Evolutionary conservation across 2,329 filamentous ascomycete genomes (phyloP).

Genomic region (Mycogone perniciosa): DNA sequence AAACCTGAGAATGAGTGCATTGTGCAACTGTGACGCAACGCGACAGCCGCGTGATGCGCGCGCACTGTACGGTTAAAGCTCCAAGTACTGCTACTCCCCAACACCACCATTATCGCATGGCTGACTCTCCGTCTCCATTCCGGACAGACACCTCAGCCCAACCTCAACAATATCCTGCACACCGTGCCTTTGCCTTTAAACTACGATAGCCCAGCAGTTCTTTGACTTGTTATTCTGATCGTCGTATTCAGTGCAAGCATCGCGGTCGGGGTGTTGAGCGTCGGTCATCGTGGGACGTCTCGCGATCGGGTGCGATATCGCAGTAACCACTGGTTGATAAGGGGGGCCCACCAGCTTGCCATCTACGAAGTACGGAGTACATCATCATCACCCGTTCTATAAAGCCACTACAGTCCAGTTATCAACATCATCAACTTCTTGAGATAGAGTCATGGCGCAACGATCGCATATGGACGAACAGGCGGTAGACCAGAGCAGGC

Average conservation of each 20-base stretch:
- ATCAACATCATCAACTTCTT: not conserved
- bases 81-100: not conserved
- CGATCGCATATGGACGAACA: not conserved
- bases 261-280: not conserved
- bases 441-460: conserved; percentile 3
- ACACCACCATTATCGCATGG: no score
- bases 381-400: no score
- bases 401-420: no score
- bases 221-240: no score
- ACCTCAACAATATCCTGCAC: conserved; percentile 7
- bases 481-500: conserved; percentile 1
- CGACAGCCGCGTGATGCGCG: not conserved
- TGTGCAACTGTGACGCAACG: not conserved
- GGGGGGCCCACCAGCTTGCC: not conserved
- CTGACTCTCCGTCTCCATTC: not conserved
- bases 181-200: not conserved
- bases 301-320: conserved; percentile 9
- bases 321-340: conserved; percentile 8
- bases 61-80: not conserved
- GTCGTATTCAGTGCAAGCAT: not conserved
- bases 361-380: not conserved
- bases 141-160: conserved; percentile 10
- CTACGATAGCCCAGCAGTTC: no score
- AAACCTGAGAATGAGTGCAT: no score
- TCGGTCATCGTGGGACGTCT: conserved; percentile 1